A percentile compares a stretch with the other conserved stretches of the same genome.
These are phyloP conservation scores for Xanthoconium stramineum DNA, from an alignment of 768 basidiomycete species.

Conservation along the genomic window DNA sequence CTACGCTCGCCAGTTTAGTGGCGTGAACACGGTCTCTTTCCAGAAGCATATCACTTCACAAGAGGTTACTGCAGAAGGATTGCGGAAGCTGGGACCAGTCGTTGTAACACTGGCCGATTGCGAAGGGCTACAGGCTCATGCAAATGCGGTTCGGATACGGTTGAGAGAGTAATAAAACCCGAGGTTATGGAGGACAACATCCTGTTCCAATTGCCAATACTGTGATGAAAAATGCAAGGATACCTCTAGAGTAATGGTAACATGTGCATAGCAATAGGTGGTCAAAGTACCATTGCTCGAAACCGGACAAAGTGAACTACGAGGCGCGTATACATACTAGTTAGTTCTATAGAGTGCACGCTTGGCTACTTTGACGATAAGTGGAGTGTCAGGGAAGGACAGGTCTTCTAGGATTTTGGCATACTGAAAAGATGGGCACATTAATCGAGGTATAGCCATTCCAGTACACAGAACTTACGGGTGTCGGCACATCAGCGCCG, in stretches of 20 bases:
- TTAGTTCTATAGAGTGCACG: constrained; percentile 89
- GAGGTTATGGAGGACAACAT: background rate
- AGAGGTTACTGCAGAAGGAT: constrained; percentile 77
- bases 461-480: constrained; percentile 49
- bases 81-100: constrained; percentile 76
- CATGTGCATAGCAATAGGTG: constrained; percentile 4
- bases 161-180: constrained; percentile 32
- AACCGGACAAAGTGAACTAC: constrained; percentile 10
- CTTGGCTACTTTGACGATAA: constrained; percentile 94
- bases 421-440: constrained; percentile 51
- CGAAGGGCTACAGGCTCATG: constrained; percentile 93
- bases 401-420: constrained; percentile 85
- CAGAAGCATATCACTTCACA: constrained; percentile 99
- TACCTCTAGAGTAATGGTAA: constrained; percentile 14
- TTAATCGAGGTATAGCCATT: constrained; percentile 12
- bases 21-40: constrained; percentile 95
- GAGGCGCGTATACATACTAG: constrained; percentile 36
- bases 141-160: constrained; percentile 91
- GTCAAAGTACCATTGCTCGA: constrained; percentile 17
- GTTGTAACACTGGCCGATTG: constrained; percentile 91
- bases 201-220: background rate
- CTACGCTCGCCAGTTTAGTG: constrained; percentile 96
- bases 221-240: background rate
- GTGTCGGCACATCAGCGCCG: constrained; percentile 96
- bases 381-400: constrained; percentile 88